Conservation (phyloP, 345 rosid species). For the Gossypium mustelinum region DNA sequence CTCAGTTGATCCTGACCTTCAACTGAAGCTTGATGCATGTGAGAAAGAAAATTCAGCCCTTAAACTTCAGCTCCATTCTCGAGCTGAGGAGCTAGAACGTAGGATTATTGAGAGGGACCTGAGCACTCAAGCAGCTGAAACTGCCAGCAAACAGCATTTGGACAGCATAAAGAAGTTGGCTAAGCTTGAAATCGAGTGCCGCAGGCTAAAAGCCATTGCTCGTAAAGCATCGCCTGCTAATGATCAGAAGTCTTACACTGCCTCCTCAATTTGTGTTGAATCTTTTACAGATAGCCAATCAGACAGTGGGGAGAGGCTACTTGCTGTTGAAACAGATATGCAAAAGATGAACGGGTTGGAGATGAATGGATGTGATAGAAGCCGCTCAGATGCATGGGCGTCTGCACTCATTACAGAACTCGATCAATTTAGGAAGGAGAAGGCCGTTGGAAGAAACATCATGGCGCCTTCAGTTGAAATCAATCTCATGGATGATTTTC, state of each 20-base stretch:
- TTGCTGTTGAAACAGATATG: constrained; percentile 44
- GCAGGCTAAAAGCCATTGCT: constrained; percentile 52
- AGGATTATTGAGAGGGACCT: constrained; percentile 72
- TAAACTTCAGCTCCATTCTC: constrained; percentile 47
- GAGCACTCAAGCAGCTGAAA: constrained; percentile 83
- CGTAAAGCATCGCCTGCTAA: constrained; percentile 34
- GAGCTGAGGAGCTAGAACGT: constrained; percentile 50
- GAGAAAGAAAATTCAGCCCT: constrained; percentile 64
- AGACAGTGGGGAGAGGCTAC: constrained; percentile 49
- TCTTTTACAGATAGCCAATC: constrained; percentile 70
- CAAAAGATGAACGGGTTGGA: constrained; percentile 25
- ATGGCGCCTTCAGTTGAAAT: constrained; percentile 43
- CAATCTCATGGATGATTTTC: constrained; percentile 93
- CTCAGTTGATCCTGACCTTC: constrained; percentile 34
- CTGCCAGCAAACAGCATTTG: constrained; percentile 83
- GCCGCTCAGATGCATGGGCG: constrained; percentile 34
- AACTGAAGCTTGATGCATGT: constrained; percentile 44
- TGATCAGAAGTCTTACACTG: constrained; percentile 33
- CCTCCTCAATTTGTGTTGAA: constrained; percentile 48
- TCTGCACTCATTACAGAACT: constrained; percentile 34
- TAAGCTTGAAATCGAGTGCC: constrained; percentile 77
- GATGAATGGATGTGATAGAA: constrained; percentile 24
- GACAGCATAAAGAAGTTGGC: constrained; percentile 75
- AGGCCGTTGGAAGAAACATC: constrained; percentile 27
- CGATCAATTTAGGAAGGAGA: constrained; percentile 37